A percentile compares a stretch with the other conserved stretches of the same genome.
Conservation (phyloP, 805 yeast species). For the Scheffersomyces stipitis region DNA sequence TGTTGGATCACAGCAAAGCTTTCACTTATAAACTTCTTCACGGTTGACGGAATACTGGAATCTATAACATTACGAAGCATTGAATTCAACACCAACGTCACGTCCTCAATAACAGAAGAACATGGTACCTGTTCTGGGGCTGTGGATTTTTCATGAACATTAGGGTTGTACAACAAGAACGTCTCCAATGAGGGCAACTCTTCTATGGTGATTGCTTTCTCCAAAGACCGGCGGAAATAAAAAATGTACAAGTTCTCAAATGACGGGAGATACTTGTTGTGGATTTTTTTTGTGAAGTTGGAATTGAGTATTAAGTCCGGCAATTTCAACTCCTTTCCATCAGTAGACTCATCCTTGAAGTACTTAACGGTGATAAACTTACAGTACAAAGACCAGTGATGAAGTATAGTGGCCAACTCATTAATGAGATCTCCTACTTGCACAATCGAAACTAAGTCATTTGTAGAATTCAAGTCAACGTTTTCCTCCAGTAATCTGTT, state of each 20-base stretch:
- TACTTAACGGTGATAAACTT: conserved; percentile 71
- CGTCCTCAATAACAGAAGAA: conserved; percentile 85
- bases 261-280: conserved; percentile 51
- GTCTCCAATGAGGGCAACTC: conserved; percentile 59
- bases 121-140: conserved; percentile 63
- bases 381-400: conserved; percentile 81
- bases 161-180: conserved; percentile 22
- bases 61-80: conserved; percentile 65
- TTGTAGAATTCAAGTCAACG: conserved; percentile 28
- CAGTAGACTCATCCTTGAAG: conserved; percentile 21
- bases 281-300: conserved; percentile 56
- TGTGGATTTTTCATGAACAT: conserved; percentile 6
- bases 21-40: conserved; percentile 54
- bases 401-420: conserved; percentile 75
- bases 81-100: conserved; percentile 69
- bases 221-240: conserved; percentile 74
- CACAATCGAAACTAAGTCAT: conserved; percentile 50
- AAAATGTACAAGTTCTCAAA: conserved; percentile 65
- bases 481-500: conserved; percentile 17
- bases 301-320: conserved; percentile 58
- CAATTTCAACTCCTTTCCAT: conserved; percentile 27
- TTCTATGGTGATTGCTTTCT: conserved; percentile 78
- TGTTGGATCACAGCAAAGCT: conserved; percentile 59
- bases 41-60: conserved; percentile 63
- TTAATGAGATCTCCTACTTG: conserved; percentile 64